Percentiles rank a stretch among this genome's conserved stretches.
Conservation (phyloP, 2,329 filamentous ascomycete species). For the Metarhizium humberi region DNA sequence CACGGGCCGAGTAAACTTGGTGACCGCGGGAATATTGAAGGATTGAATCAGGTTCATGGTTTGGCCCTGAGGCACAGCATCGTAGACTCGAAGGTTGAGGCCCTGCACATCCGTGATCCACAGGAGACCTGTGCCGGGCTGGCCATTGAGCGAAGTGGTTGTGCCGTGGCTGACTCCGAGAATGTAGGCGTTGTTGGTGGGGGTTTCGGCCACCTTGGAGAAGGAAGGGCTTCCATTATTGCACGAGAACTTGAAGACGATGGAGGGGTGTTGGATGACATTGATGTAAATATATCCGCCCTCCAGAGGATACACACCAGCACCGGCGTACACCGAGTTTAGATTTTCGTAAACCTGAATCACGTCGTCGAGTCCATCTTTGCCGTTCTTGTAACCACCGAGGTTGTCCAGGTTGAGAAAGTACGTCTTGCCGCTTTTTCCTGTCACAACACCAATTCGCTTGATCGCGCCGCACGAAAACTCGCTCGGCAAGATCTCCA, state of each 20-base stretch:
- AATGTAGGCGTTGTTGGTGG: slow-evolving; percentile 39
- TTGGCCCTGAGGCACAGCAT: slow-evolving; percentile 38
- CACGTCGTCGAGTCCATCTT: slow-evolving; percentile 28
- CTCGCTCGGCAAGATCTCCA: slow-evolving; percentile 30
- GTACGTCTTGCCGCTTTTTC: slow-evolving; percentile 41
- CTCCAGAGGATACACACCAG: slow-evolving; percentile 37
- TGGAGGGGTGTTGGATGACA: slow-evolving; percentile 42
- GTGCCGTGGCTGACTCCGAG: slow-evolving; percentile 49
- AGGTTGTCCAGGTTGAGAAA: slow-evolving; percentile 32
- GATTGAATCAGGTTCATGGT: slow-evolving; percentile 36
- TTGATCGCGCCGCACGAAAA: slow-evolving; percentile 34
- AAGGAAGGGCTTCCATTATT: slow-evolving; percentile 41
- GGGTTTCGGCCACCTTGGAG: slow-evolving; percentile 40
- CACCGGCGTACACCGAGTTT: slow-evolving; percentile 36
- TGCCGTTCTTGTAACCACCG: slow-evolving; percentile 29
- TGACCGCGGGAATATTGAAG: slow-evolving; percentile 41
- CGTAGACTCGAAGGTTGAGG: slow-evolving; percentile 40
- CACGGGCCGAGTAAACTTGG: slow-evolving; percentile 48
- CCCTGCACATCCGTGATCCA: slow-evolving; percentile 49
- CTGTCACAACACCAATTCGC: slow-evolving; percentile 39
- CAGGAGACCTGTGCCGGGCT: slow-evolving; percentile 44
- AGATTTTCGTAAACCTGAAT: slow-evolving; percentile 34
- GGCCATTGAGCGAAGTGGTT: slow-evolving; percentile 42
- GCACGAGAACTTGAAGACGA: slow-evolving; percentile 50
- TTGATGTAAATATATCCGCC: slow-evolving; percentile 41